phyloP scores from a whole-genome alignment of 2,329 filamentous ascomycete genomes.

The Blumeria hordei region DNA sequence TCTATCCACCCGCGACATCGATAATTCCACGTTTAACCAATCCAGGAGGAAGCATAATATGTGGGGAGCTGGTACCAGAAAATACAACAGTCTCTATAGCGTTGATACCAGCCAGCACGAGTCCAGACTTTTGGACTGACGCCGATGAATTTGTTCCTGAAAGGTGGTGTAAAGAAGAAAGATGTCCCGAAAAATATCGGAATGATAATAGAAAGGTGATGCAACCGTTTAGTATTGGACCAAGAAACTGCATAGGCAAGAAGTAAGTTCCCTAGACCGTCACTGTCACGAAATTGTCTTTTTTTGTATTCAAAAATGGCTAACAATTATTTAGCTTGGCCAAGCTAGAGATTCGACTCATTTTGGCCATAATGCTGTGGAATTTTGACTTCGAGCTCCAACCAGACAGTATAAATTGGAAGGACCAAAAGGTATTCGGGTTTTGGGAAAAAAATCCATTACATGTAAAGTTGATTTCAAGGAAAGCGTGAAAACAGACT shows the following conservation, averaged over 20 bases:
- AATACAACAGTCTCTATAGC: slow-evolving; percentile 6
- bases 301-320: neutral
- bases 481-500: neutral
- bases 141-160: slow-evolving; percentile 6
- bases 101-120: slow-evolving; percentile 13
- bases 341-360: slow-evolving; percentile 5
- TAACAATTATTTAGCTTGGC: slow-evolving; percentile 2
- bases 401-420: slow-evolving; percentile 1
- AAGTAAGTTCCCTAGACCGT: slow-evolving; percentile 1
- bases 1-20: slow-evolving; percentile 15
- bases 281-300: neutral
- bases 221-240: slow-evolving; percentile 5
- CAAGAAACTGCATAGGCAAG: slow-evolving; percentile 7
- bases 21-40: slow-evolving; percentile 4
- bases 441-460: slow-evolving; percentile 3
- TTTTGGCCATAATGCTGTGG: slow-evolving; percentile 8
- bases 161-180: slow-evolving; percentile 14
- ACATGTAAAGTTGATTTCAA: slow-evolving; percentile 1
- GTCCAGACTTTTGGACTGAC: slow-evolving; percentile 5
- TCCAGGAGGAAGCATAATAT: slow-evolving; percentile 4
- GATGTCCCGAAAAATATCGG: slow-evolving; percentile 1
- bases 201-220: slow-evolving; percentile 5
- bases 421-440: slow-evolving; percentile 2
- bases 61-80: slow-evolving; percentile 5
- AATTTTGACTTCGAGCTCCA: slow-evolving; percentile 8